A percentile compares a stretch with the other conserved stretches of the same genome.
Conservation (phyloP, 345 rosid genomes). For the Noccaea bulbosa region DNA sequence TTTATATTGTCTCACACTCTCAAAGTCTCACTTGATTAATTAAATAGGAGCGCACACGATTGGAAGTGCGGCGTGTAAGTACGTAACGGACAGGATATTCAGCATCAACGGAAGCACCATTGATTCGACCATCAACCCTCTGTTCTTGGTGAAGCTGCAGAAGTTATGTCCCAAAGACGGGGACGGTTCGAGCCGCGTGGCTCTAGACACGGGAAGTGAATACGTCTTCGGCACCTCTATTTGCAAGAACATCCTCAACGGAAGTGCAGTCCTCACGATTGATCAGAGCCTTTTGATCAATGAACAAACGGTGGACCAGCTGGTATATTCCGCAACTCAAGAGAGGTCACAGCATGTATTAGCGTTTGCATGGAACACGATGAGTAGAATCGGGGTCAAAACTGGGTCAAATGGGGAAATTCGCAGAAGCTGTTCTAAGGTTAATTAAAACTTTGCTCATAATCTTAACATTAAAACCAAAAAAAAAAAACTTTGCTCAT, state of each 20-base stretch:
- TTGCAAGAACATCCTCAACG: conserved; percentile 40
- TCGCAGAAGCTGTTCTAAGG: conserved; percentile 40
- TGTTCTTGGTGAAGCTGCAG: not conserved
- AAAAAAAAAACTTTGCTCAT: not conserved
- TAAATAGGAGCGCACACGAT: conserved; percentile 47
- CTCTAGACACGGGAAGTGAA: conserved; percentile 41
- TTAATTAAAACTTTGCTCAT: conserved; percentile 18
- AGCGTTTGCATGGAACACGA: conserved; percentile 43
- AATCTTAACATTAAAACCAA: too few species aligned
- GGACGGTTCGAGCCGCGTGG: conserved; percentile 31
- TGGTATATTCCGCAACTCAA: not conserved
- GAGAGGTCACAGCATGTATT: conserved; percentile 40
- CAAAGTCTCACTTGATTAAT: not conserved
- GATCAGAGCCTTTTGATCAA: conserved; percentile 21
- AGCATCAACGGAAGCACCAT: conserved; percentile 13
- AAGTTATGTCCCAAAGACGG: conserved; percentile 20
- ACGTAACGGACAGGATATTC: conserved; percentile 25
- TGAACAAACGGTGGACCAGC: too few species aligned
- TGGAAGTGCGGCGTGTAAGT: conserved; percentile 41
- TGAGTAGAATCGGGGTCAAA: conserved; percentile 37
- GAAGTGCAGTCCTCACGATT: conserved; percentile 33
- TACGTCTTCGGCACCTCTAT: conserved; percentile 37
- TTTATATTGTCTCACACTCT: too few species aligned
- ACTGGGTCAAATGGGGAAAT: conserved; percentile 43
- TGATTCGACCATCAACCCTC: not conserved